Conservation (phyloP, 2,329 filamentous ascomycete genomes). For the Xylariales sp. region DNA sequence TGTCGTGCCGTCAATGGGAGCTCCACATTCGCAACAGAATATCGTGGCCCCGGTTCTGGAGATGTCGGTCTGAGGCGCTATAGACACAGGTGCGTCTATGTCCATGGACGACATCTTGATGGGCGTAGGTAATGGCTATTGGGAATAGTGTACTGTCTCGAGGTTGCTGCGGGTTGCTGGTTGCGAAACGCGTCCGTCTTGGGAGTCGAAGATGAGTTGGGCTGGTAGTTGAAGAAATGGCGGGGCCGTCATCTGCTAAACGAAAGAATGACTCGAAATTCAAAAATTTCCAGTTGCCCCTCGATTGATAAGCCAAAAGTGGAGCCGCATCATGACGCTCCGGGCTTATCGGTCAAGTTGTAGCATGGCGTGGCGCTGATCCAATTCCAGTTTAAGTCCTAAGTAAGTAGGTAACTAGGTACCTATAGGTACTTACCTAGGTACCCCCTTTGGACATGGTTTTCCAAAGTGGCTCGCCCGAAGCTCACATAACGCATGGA, state of each 20-base stretch:
- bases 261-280: conserved; percentile 8
- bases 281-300: conserved; percentile 6
- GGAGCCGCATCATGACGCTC: too few relatives aligned
- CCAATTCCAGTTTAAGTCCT: too few relatives aligned
- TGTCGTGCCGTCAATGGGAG: conserved; percentile 86
- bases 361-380: too few relatives aligned
- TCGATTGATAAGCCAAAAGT: conserved; percentile 9
- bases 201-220: background rate
- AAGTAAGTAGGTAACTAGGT: too few relatives aligned
- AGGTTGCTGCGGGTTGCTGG: too few relatives aligned
- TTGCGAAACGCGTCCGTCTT: background rate
- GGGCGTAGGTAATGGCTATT: too few relatives aligned
- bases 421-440: too few relatives aligned
- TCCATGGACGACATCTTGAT: conserved; percentile 8
- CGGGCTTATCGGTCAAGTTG: too few relatives aligned
- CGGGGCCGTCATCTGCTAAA: conserved; percentile 3
- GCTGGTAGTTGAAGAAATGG: background rate
- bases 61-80: conserved; percentile 4
- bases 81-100: conserved; percentile 8
- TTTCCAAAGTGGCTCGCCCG: too few relatives aligned
- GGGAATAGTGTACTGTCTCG: too few relatives aligned
- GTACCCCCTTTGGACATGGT: too few relatives aligned
- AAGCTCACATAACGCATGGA: too few relatives aligned
- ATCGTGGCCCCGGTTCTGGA: conserved; percentile 45
- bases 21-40: conserved; percentile 96